Evolutionary conservation across 192 early-diverging fungal genomes (phyloP).

Genomic region (Rhizophagus clarus): DNA sequence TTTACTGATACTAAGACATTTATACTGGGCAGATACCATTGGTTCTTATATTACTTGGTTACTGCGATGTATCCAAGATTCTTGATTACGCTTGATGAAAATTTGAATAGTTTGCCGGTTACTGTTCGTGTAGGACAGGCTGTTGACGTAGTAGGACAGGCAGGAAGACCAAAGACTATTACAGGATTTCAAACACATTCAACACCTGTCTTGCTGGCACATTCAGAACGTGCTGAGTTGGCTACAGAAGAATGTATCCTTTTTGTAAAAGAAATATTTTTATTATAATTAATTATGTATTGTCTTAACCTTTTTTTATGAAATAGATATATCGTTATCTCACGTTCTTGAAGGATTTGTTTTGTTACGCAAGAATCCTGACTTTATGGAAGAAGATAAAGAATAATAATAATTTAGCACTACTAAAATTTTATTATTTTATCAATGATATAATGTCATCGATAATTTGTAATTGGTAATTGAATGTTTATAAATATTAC

Average conservation of each 20-base stretch:
- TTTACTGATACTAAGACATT: conserved; percentile 91
- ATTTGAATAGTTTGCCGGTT: conserved; percentile 77
- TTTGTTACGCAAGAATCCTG: conserved; percentile 91
- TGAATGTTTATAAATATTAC: too few relatives aligned
- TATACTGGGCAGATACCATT: conserved; percentile 89
- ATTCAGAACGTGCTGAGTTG: conserved; percentile 96
- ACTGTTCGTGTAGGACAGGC: conserved; percentile 98
- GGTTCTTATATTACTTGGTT: conserved; percentile 90
- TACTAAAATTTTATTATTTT: neutral
- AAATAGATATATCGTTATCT: conserved; percentile 69
- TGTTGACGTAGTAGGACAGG: conserved; percentile 99
- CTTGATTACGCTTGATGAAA: conserved; percentile 94
- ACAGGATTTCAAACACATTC: conserved; percentile 99
- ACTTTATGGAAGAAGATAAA: conserved; percentile 74
- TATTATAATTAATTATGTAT: conserved; percentile 4
- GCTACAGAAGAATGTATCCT: conserved; percentile 89
- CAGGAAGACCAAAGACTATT: conserved; percentile 97
- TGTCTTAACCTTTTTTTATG: neutral
- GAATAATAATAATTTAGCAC: conserved; percentile 34
- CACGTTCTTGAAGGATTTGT: conserved; percentile 95
- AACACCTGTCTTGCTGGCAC: conserved; percentile 94
- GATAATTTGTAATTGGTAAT: too few relatives aligned
- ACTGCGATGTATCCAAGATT: conserved; percentile 97
- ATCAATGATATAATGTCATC: too few relatives aligned
- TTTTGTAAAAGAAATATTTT: neutral